Evolutionary conservation across 768 basidiomycete species (phyloP).

Genomic region (Porpolomopsis calyptriformis): DNA sequence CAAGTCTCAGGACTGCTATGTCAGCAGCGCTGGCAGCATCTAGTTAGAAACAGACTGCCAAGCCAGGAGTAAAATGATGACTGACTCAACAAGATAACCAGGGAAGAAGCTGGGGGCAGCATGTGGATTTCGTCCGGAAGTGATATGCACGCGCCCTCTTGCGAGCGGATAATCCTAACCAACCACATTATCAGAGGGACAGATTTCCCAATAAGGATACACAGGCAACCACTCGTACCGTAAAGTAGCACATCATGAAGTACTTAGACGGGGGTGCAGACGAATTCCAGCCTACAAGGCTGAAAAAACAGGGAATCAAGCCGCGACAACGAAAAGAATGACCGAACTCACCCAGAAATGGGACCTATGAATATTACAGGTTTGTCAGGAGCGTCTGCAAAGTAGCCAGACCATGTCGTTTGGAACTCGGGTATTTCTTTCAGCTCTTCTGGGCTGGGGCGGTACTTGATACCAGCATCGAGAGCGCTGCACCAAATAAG

Average conservation of each 20-base stretch:
- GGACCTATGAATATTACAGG: slow-evolving; percentile 36
- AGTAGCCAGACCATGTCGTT: slow-evolving; percentile 40
- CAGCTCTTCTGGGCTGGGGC: slow-evolving; percentile 41
- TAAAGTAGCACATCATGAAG: slow-evolving; percentile 13
- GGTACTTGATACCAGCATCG: slow-evolving; percentile 46
- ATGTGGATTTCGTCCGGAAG: slow-evolving; percentile 29
- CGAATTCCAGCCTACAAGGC: slow-evolving; percentile 14
- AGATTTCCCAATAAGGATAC: too few species aligned
- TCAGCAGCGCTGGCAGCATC: slow-evolving; percentile 27
- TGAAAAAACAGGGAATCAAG: slow-evolving; percentile 1
- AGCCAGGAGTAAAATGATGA: not conserved
- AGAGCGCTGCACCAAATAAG: slow-evolving; percentile 29
- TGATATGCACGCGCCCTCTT: slow-evolving; percentile 38
- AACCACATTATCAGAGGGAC: too few species aligned
- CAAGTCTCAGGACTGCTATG: slow-evolving; percentile 36
- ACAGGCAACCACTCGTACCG: slow-evolving; percentile 5
- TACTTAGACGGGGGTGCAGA: slow-evolving; percentile 16
- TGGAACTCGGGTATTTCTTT: slow-evolving; percentile 39
- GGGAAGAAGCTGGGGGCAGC: slow-evolving; percentile 36
- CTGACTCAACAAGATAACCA: slow-evolving; percentile 35
- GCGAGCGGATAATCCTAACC: slow-evolving; percentile 40
- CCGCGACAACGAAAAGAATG: not conserved
- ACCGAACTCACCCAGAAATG: slow-evolving; percentile 28
- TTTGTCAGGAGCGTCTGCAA: slow-evolving; percentile 43
- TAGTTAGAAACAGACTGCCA: not conserved